phyloP scores from a whole-genome alignment of 495 filamentous ascomycete genomes.

The Rhypophila decipiens region DNA sequence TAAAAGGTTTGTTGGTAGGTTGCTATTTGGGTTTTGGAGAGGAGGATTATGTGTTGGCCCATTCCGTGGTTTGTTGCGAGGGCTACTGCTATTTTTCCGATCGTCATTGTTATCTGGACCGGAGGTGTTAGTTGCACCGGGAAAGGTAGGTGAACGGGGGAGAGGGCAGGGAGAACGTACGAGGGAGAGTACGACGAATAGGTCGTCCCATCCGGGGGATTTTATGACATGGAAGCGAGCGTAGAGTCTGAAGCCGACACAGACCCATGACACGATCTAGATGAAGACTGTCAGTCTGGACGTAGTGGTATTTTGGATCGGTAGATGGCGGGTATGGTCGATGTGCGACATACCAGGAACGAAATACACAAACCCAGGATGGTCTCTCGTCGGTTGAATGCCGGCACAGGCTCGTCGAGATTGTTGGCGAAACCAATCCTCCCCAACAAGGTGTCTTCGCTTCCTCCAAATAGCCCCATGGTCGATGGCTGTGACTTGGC shows the following conservation, averaged over 20 bases:
- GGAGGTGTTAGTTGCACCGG: neutral
- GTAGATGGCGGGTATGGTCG: too few species aligned
- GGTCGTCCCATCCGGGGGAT: constrained; percentile 27
- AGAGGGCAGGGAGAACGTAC: too few species aligned
- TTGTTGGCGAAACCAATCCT: constrained; percentile 13
- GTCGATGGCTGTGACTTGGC: too few species aligned
- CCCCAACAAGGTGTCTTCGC: constrained; percentile 6
- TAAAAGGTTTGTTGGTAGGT: constrained; percentile 21
- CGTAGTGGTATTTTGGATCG: too few species aligned
- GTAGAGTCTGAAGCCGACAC: constrained; percentile 22
- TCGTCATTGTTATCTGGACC: neutral
- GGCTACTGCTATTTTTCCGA: neutral
- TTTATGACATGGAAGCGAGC: constrained; percentile 17
- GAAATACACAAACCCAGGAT: constrained; percentile 22
- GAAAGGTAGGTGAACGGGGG: neutral
- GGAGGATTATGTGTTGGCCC: constrained; percentile 18
- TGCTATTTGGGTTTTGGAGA: constrained; percentile 8
- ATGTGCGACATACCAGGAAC: constrained; percentile 15
- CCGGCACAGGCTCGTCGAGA: constrained; percentile 18
- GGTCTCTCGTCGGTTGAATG: constrained; percentile 15
- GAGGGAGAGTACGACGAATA: constrained; percentile 25
- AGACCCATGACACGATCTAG: constrained; percentile 20
- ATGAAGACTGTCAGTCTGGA: too few species aligned
- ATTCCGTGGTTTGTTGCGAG: constrained; percentile 16
- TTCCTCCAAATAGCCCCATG: too few species aligned